Percentiles rank a stretch among this genome's conserved stretches.
Evolutionary conservation across 257 asterid species (phyloP).

Genomic region (Solanum corneliomulleri): DNA sequence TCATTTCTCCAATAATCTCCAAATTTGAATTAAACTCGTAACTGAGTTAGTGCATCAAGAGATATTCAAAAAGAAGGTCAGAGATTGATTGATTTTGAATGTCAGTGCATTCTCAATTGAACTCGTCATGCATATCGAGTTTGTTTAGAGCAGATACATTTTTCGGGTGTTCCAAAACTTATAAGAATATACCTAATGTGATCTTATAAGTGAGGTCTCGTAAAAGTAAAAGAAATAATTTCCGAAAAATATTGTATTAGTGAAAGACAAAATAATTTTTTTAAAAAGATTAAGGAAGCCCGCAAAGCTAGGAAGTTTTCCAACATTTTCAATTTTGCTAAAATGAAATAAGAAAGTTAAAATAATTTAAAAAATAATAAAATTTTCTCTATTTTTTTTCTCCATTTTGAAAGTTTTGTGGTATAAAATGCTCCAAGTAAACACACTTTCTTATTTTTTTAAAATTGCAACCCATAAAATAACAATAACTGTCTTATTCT

Average conservation of each 20-base stretch:
- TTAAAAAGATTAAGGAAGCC: neutral
- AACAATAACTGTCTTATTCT: neutral
- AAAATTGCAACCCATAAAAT: neutral
- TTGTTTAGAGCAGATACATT: neutral
- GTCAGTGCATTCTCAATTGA: too few species aligned
- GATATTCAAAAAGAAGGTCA: neutral
- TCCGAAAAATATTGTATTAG: fast-evolving
- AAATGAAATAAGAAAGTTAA: neutral
- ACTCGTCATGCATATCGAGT: neutral
- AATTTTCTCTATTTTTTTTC: neutral
- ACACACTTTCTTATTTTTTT: neutral
- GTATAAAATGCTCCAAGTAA: neutral
- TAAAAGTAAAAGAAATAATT: too few species aligned
- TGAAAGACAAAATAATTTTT: too few species aligned
- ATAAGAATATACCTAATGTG: neutral
- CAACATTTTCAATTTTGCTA: neutral
- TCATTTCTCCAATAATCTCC: too few species aligned
- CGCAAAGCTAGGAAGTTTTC: neutral
- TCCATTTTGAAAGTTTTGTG: neutral
- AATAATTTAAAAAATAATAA: neutral
- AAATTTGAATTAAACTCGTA: neutral
- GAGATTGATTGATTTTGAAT: too few species aligned
- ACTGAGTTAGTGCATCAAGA: too few species aligned
- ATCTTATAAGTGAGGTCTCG: too few species aligned
- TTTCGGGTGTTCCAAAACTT: fast-evolving